A percentile compares a stretch with the other conserved stretches of the same genome.
These are phyloP conservation scores for Schizophyllum amplum DNA, from an alignment of 1,284 basidiomycete genomes.

Conservation along the genomic window DNA sequence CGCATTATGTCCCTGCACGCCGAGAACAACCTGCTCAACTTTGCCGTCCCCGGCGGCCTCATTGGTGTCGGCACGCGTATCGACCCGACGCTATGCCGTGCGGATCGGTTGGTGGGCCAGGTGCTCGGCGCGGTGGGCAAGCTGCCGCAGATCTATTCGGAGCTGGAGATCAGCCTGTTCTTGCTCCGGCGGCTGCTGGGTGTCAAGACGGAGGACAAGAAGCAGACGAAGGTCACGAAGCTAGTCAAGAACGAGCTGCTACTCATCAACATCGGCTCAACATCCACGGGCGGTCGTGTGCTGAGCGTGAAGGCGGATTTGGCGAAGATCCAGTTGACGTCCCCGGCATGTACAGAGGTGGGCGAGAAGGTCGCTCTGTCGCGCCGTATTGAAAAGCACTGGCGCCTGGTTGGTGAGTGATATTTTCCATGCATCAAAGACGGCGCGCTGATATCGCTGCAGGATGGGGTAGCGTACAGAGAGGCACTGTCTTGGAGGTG, in stretches of 20 bases:
- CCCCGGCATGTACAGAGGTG: slow-evolving; percentile 89
- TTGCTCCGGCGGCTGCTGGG: slow-evolving; percentile 91
- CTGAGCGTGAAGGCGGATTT: slow-evolving; percentile 87
- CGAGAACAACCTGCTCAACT: slow-evolving; percentile 90
- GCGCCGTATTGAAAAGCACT: slow-evolving; percentile 94
- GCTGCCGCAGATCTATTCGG: slow-evolving; percentile 74
- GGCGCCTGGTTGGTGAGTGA: slow-evolving; percentile 79
- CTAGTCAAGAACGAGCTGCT: slow-evolving; percentile 90
- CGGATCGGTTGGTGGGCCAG: slow-evolving; percentile 94
- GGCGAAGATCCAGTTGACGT: slow-evolving; percentile 87
- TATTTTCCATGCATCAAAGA: background rate
- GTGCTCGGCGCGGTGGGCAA: slow-evolving; percentile 92
- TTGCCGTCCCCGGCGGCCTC: slow-evolving; percentile 94
- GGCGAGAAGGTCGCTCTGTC: slow-evolving; percentile 94
- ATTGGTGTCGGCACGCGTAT: slow-evolving; percentile 98
- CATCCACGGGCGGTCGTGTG: slow-evolving; percentile 89
- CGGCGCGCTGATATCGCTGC: slow-evolving; percentile 3
- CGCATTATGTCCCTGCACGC: slow-evolving; percentile 89
- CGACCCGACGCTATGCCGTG: slow-evolving; percentile 94
- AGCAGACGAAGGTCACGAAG: slow-evolving; percentile 94
- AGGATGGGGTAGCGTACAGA: slow-evolving; percentile 48
- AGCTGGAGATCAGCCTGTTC: slow-evolving; percentile 89
- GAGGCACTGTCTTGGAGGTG: slow-evolving; percentile 43
- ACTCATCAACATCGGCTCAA: slow-evolving; percentile 91
- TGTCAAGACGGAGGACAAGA: slow-evolving; percentile 97